Evolutionary conservation across 1,139 yeast genomes (phyloP), one percentile per base, ranked within the genome.

Genomic region (Saccharomyces uvarum): DNA sequence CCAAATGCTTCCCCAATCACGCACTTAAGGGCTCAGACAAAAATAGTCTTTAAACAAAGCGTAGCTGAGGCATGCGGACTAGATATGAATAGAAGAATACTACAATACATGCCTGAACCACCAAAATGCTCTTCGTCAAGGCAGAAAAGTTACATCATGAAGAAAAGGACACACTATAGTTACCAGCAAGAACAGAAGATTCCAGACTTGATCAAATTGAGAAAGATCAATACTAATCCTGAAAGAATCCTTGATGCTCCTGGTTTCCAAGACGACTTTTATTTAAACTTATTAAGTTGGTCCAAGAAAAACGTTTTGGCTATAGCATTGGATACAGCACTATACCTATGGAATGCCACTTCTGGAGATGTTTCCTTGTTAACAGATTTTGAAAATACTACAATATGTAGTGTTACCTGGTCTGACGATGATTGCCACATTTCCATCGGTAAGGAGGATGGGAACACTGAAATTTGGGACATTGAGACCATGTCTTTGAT

Each of bases 221-320:
- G 96, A 61, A 86, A 85, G 63, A 80, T 93, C 48, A 90, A 96
- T 13, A 82, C 89, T 0, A 89, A 90, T 14, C 98, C 99, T 0
- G 97, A 89, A 63, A 79, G 96, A 61, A 96, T 93, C 1, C 77
- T 93, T 50, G 99, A 93, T 73, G 99, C 99, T 0, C 99, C 99
- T 0, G 97, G 97, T 0, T 78, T 91, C 55, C 80, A 86, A 41
- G 97, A 93, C 70, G 99, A 93, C 72, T 95, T 90, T 70, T 93
- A 93, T 70, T 77, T 91, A 54, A 91, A 90, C 69, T 75, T 93
- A 53, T 73, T 93, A 56, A 84, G 93, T 58, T 93, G 99, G 99
- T 90, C 97, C 2, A 75, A 76, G 64, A 82, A 84, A 38, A 90
- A 93, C 70, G 76, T 86, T 54, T 77, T 95, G 48, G 98, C 97